phyloP scores from a whole-genome alignment of 306 rosid genomes.

The barrel medic (Medicago truncatula) region MtrunA17r5.0-ANR NC_053048.1:26683001-26683500 shows the following conservation, averaged over 20 bases:
- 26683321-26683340: slow-evolving; percentile 76
- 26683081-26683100: slow-evolving; percentile 58
- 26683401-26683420: slow-evolving; percentile 74
- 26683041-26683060: slow-evolving; percentile 71
- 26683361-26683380: slow-evolving; percentile 74
- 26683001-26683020: slow-evolving; percentile 59
- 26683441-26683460: slow-evolving; percentile 76
- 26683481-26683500: slow-evolving; percentile 65
- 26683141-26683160: slow-evolving; percentile 89
- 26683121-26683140: slow-evolving; percentile 83
- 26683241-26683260: slow-evolving; percentile 89
- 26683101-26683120: slow-evolving; percentile 75
- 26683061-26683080: slow-evolving; percentile 68
- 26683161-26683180: slow-evolving; percentile 79
- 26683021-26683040: slow-evolving; percentile 77
- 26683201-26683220: slow-evolving; percentile 71
- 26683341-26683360: slow-evolving; percentile 78
- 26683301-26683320: slow-evolving; percentile 92
- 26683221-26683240: slow-evolving; percentile 69
- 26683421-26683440: slow-evolving; percentile 90
- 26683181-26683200: slow-evolving; percentile 74
- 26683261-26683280: slow-evolving; percentile 78
- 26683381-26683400: slow-evolving; percentile 74
- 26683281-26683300: slow-evolving; percentile 75
- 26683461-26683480: slow-evolving; percentile 71